Conservation (phyloP, 805 yeast species). For the Metschnikowia gelsemii region DNA sequence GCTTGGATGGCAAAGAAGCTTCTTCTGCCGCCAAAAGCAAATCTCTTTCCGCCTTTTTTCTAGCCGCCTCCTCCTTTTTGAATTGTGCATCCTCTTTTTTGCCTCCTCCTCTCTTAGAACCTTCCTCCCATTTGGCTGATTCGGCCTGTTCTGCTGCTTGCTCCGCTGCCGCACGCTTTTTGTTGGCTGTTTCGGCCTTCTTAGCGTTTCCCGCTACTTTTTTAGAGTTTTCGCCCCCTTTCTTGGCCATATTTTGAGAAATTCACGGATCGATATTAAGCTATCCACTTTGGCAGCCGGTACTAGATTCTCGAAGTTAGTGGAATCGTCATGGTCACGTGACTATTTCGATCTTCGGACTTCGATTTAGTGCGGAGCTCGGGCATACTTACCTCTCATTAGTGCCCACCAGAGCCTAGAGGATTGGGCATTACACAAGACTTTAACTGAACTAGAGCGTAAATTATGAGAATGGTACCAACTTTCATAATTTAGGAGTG, state of each 20-base stretch:
- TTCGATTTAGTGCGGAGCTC: not conserved
- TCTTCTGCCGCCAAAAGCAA: slow-evolving; percentile 64
- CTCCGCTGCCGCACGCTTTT: slow-evolving; percentile 53
- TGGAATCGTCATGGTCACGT: slow-evolving; percentile 5
- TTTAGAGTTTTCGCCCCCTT: slow-evolving; percentile 48
- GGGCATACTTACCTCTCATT: no score
- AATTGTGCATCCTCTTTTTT: slow-evolving; percentile 68
- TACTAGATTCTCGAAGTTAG: slow-evolving; percentile 14
- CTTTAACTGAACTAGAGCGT: no score
- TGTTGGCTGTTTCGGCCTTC: slow-evolving; percentile 63
- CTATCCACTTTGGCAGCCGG: not conserved
- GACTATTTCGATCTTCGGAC: slow-evolving; percentile 13
- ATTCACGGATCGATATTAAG: not conserved
- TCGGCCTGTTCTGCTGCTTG: slow-evolving; percentile 52
- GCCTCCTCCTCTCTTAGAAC: slow-evolving; percentile 64
- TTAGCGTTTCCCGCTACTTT: slow-evolving; percentile 64
- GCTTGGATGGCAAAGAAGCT: slow-evolving; percentile 59
- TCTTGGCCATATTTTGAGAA: slow-evolving; percentile 22
- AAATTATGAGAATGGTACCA: no score
- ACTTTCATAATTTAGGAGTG: slow-evolving; percentile 6
- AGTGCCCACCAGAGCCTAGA: no score
- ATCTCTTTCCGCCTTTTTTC: slow-evolving; percentile 82
- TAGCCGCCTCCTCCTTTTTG: slow-evolving; percentile 72
- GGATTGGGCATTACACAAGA: no score
- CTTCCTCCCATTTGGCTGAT: slow-evolving; percentile 66